Conservation (phyloP, 805 yeast genomes). For the Cyberlindnera maclurae region DNA sequence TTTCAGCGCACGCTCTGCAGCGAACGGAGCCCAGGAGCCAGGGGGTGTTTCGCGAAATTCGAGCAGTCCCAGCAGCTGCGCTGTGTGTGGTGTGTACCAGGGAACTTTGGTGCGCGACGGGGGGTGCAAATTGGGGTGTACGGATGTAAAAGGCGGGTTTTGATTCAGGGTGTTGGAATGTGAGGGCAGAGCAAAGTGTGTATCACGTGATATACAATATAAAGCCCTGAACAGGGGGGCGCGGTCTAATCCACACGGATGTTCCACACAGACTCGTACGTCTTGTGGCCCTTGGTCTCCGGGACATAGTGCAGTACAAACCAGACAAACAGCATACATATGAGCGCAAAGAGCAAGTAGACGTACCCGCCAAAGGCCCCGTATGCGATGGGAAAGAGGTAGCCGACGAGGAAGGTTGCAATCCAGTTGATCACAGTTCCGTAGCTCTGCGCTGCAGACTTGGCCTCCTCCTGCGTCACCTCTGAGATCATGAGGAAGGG, state of each 20-base stretch:
- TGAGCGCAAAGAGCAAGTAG: conserved; percentile 61
- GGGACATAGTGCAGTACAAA: conserved; percentile 51
- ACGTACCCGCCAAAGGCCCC: conserved; percentile 66
- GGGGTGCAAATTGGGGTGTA: no score
- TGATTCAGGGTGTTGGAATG: no score
- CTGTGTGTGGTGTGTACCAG: no score
- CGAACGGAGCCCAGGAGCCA: not conserved
- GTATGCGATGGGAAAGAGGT: conserved; percentile 69
- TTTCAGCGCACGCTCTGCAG: conserved; percentile 6
- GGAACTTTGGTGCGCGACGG: no score
- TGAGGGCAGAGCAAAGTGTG: no score
- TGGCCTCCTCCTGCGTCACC: conserved; percentile 74
- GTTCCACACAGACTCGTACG: conserved; percentile 67
- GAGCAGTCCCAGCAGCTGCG: no score
- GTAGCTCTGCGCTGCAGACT: conserved; percentile 84
- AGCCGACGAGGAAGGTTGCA: conserved; percentile 79
- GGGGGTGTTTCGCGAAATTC: conserved; percentile 4
- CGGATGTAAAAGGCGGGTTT: no score
- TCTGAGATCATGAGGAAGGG: conserved; percentile 88
- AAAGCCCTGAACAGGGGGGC: not conserved
- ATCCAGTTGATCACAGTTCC: conserved; percentile 91
- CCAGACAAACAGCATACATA: conserved; percentile 42
- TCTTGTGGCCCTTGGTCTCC: conserved; percentile 62
- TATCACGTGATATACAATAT: no score
- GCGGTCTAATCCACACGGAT: conserved; percentile 15